A percentile compares a stretch with the other conserved stretches of the same genome.
phyloP scores from a whole-genome alignment of 257 asterid species.

The Salvia rosmarinus region DNA sequence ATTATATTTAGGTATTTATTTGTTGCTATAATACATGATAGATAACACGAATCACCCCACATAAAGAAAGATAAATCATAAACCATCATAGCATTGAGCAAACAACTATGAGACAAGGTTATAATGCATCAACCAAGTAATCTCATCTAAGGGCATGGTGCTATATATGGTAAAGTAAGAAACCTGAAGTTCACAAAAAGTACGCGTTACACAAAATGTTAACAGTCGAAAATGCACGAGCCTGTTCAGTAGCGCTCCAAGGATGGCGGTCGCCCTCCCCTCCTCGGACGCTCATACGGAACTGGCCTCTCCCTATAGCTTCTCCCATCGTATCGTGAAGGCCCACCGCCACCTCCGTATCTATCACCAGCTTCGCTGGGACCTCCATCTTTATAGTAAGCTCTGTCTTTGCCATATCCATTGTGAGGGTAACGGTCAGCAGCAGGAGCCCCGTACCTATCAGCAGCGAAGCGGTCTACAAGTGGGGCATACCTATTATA shows the following conservation, averaged over 20 bases:
- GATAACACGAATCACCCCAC: too few relatives aligned
- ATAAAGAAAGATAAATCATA: too few relatives aligned
- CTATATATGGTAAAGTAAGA: not conserved
- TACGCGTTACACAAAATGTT: not conserved
- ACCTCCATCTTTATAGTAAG: constrained; percentile 64
- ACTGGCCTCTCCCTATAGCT: constrained; percentile 67
- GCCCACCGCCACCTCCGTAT: constrained; percentile 59
- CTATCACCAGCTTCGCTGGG: constrained; percentile 60
- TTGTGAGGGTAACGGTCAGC: constrained; percentile 70
- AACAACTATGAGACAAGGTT: too few relatives aligned
- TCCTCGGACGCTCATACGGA: constrained; percentile 84
- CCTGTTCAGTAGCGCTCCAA: constrained; percentile 63
- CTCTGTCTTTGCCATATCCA: constrained; percentile 70
- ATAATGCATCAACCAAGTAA: too few relatives aligned
- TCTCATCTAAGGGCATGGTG: not conserved
- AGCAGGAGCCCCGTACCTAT: constrained; percentile 56
- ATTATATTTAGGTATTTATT: too few relatives aligned
- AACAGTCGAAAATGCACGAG: not conserved
- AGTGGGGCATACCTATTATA: constrained; percentile 62
- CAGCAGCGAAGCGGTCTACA: constrained; percentile 67
- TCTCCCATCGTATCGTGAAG: constrained; percentile 76
- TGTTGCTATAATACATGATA: too few relatives aligned
- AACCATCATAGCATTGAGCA: too few relatives aligned
- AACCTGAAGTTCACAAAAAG: constrained; percentile 13
- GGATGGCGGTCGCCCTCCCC: constrained; percentile 73